phyloP scores from a whole-genome alignment of 176 grass and related monocot species.

The Stipa capillata region DNA sequence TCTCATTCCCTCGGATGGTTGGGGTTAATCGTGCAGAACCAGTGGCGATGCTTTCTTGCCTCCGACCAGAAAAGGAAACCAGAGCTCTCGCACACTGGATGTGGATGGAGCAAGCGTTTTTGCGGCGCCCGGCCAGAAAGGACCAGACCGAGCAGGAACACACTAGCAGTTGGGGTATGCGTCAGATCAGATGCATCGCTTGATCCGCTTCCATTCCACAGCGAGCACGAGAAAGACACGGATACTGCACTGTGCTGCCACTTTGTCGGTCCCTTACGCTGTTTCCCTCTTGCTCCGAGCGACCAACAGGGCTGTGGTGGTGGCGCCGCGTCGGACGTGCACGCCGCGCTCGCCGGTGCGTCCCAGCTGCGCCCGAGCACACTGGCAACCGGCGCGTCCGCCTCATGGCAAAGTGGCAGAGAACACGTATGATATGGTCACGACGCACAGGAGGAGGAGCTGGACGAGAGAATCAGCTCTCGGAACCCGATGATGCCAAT shows the following conservation, averaged over 20 bases:
- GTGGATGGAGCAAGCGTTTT: background rate
- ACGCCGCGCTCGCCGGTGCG: background rate
- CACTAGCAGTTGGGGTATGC: background rate
- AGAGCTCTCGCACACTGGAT: background rate
- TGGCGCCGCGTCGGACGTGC: background rate
- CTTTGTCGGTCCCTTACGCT: background rate
- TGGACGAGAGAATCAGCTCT: background rate
- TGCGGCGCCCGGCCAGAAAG: background rate
- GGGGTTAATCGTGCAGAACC: background rate
- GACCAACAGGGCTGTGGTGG: background rate
- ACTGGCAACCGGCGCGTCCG: background rate
- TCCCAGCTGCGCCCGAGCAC: background rate
- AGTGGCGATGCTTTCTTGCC: background rate
- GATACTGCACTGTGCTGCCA: background rate
- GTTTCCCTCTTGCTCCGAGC: background rate
- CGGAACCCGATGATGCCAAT: background rate
- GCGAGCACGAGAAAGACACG: background rate
- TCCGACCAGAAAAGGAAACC: background rate
- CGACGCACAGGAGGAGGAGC: background rate
- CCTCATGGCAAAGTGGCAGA: background rate
- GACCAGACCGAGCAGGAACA: background rate
- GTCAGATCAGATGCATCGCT: background rate
- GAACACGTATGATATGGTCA: conserved; percentile 1
- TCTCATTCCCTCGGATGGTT: background rate
- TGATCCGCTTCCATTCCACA: background rate